phyloP scores from a whole-genome alignment of 352 stramenopile species.

The Globisporangium viniferum region DNA sequence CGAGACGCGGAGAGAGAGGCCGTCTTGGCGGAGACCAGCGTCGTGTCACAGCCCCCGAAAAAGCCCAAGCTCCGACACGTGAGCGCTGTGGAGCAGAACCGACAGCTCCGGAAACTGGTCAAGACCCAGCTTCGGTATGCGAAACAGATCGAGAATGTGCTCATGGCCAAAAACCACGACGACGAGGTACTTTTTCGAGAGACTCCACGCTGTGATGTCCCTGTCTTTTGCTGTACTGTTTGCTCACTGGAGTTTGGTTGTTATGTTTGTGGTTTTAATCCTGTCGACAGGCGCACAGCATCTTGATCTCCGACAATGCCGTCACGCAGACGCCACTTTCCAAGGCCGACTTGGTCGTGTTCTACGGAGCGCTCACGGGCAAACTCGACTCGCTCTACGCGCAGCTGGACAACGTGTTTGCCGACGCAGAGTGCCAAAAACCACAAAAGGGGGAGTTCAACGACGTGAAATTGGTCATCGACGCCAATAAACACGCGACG shows the following conservation, averaged over 20 bases:
- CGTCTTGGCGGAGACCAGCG: too few relatives aligned
- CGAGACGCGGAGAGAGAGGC: too few relatives aligned
- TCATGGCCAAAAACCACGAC: neutral
- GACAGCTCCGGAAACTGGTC: slow-evolving; percentile 5
- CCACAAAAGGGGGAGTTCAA: neutral
- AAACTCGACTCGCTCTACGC: slow-evolving; percentile 16
- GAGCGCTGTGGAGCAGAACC: slow-evolving; percentile 7
- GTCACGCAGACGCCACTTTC: neutral
- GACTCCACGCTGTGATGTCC: too few relatives aligned
- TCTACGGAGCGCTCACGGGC: neutral
- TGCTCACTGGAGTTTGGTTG: too few relatives aligned
- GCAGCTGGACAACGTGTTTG: slow-evolving; percentile 10
- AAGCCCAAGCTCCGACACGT: neutral
- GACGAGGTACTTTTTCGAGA: neutral
- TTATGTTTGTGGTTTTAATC: too few relatives aligned
- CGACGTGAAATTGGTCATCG: neutral
- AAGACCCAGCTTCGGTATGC: neutral
- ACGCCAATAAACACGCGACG: neutral
- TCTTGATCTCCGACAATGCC: neutral
- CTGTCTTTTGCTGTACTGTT: too few relatives aligned
- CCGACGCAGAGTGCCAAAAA: neutral
- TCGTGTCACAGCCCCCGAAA: too few relatives aligned
- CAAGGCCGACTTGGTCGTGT: slow-evolving; percentile 1
- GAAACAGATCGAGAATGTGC: neutral
- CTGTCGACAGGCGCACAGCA: neutral